Evolutionary conservation across 345 rosid species (phyloP).

Genomic region (Salix exigua): DNA sequence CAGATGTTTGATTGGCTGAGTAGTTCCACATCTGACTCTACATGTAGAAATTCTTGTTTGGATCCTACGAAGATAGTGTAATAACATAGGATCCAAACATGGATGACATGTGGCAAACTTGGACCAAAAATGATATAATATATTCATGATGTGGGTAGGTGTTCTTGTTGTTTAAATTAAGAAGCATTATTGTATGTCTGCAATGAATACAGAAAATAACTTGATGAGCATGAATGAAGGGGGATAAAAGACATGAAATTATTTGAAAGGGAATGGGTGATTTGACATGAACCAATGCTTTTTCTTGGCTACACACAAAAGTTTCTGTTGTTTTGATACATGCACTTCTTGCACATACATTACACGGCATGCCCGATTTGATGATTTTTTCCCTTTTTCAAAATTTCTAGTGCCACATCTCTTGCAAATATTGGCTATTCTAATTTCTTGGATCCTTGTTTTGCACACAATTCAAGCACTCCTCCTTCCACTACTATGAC

Average conservation of each 20-base stretch:
- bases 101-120: constrained; percentile 14
- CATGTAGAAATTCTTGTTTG: background rate
- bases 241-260: background rate
- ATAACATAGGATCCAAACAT: constrained; percentile 35
- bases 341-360: background rate
- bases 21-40: background rate
- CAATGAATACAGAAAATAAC: background rate
- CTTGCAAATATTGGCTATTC: background rate
- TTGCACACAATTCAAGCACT: background rate
- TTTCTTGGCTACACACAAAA: background rate
- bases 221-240: too few relatives aligned
- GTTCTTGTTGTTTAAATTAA: background rate
- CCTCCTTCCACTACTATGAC: background rate
- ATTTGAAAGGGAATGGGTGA: background rate
- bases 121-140: too few relatives aligned
- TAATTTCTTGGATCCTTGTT: background rate
- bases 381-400: background rate
- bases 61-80: background rate
- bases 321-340: background rate
- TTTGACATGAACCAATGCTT: background rate
- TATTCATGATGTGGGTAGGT: background rate
- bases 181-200: background rate
- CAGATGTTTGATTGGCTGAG: background rate
- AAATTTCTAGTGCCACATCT: background rate
- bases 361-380: constrained; percentile 7